phyloP scores from a whole-genome alignment of 306 rosid genomes.

The Ziziphus jujuba region DNA sequence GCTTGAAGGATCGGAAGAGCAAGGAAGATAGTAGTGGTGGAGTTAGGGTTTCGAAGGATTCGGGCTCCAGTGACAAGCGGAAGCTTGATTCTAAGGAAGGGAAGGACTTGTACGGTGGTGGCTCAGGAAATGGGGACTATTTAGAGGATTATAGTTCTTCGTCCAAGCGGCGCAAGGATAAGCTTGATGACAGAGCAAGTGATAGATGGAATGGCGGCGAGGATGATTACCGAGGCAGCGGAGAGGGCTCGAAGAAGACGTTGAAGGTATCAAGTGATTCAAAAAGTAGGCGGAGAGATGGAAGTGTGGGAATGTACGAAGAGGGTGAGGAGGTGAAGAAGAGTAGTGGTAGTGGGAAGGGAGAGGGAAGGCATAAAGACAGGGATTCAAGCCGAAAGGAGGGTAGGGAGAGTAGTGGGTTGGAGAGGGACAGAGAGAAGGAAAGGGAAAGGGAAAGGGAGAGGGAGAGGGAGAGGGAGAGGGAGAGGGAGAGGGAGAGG shows the following conservation, averaged over 20 bases:
- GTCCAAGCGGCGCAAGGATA: constrained; percentile 81
- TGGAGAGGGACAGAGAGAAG: constrained; percentile 45
- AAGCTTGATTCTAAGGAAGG: constrained; percentile 73
- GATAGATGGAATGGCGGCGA: constrained; percentile 97
- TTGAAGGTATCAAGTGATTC: constrained; percentile 58
- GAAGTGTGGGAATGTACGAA: constrained; percentile 55
- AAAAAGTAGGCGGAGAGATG: constrained; percentile 77
- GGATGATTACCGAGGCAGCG: constrained; percentile 42
- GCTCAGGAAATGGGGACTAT: constrained; percentile 63
- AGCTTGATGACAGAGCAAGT: constrained; percentile 53
- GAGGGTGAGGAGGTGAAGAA: constrained; percentile 73
- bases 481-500: constrained; percentile 44
- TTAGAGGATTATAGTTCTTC: constrained; percentile 65
- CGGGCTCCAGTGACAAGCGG: constrained; percentile 67
- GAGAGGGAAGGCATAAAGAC: constrained; percentile 78
- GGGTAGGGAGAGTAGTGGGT: constrained; percentile 48
- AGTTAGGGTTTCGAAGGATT: constrained; percentile 66
- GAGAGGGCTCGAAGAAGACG: constrained; percentile 68
- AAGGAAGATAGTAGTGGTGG: constrained; percentile 59
- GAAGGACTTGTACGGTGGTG: constrained; percentile 42
- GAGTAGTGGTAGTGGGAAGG: constrained; percentile 54
- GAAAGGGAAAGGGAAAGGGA: constrained; percentile 54
- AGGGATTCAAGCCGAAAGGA: constrained; percentile 77
- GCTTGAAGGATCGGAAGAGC: constrained; percentile 72
- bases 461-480: constrained; percentile 52